These are phyloP conservation scores for Mycena pura DNA, from an alignment of 768 basidiomycete genomes.

Conservation along the genomic window DNA sequence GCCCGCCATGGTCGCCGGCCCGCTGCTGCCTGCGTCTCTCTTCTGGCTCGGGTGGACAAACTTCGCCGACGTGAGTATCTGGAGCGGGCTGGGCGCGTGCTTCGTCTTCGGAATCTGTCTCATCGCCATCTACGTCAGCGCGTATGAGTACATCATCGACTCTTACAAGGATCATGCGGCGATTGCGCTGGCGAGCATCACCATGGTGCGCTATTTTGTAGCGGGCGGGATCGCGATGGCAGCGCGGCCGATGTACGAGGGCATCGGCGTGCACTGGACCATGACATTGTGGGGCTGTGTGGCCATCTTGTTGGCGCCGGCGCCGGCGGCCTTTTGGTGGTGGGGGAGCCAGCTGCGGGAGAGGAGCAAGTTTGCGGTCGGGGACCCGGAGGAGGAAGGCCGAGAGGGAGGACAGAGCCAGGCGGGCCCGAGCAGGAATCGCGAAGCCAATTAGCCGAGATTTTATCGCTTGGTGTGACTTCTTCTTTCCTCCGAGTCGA, in stretches of 20 bases:
- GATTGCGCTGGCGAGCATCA: not conserved
- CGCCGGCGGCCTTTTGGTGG: conserved; percentile 1
- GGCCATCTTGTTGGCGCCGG: conserved; percentile 1
- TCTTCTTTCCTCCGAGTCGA: no score
- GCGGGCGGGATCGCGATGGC: conserved; percentile 4
- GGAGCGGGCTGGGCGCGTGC: no score
- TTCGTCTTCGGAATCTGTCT: no score
- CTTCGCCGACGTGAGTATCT: no score
- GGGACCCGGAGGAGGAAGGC: no score
- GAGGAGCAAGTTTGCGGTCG: conserved; percentile 4
- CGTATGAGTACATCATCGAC: no score
- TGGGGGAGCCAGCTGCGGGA: not conserved
- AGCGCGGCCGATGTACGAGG: not conserved
- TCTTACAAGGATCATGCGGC: no score
- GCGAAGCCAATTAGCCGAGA: not conserved
- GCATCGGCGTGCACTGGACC: not conserved
- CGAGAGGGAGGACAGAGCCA: not conserved
- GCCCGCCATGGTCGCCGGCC: no score
- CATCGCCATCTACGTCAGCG: no score
- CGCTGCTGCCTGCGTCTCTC: no score
- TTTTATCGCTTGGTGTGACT: not conserved
- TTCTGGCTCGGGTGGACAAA: no score
- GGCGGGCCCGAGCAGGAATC: not conserved
- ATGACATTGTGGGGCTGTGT: conserved; percentile 2
- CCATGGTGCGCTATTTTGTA: not conserved